These are phyloP conservation scores for Capsicum baccatum DNA, from an alignment of 257 asterid species.

Conservation along the genomic window DNA sequence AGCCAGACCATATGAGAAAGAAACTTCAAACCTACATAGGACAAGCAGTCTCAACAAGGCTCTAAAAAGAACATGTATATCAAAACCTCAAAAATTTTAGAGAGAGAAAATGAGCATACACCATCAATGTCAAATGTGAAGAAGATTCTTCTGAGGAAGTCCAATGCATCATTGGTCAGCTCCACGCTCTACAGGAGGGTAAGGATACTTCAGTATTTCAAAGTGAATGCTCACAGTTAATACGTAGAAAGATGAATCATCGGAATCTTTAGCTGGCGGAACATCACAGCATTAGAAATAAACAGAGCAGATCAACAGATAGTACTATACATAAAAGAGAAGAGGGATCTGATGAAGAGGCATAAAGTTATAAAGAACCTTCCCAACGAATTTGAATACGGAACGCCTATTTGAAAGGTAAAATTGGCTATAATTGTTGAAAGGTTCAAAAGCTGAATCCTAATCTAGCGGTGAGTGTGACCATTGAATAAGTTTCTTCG, in stretches of 20 bases:
- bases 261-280: neutral
- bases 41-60: conserved; percentile 6
- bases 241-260: neutral
- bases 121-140: conserved; percentile 76
- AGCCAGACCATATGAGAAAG: neutral
- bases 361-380: neutral
- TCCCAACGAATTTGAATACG: neutral
- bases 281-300: neutral
- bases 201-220: conserved; percentile 24
- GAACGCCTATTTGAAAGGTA: neutral
- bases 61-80: neutral
- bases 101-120: conserved; percentile 55
- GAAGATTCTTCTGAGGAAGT: conserved; percentile 75
- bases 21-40: conserved; percentile 9
- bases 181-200: conserved; percentile 74
- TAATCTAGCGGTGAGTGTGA: neutral
- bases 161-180: conserved; percentile 86
- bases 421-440: neutral
- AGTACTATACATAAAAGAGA: neutral
- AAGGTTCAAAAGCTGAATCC: neutral
- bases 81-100: conserved; percentile 14
- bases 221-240: neutral
- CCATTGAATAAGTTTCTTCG: neutral
- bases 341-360: neutral
- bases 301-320: neutral